A percentile compares a stretch with the other conserved stretches of the same genome.
Evolutionary conservation across 441 rosid genomes (phyloP).

Genomic region (Gossypium schwendimanii): DNA sequence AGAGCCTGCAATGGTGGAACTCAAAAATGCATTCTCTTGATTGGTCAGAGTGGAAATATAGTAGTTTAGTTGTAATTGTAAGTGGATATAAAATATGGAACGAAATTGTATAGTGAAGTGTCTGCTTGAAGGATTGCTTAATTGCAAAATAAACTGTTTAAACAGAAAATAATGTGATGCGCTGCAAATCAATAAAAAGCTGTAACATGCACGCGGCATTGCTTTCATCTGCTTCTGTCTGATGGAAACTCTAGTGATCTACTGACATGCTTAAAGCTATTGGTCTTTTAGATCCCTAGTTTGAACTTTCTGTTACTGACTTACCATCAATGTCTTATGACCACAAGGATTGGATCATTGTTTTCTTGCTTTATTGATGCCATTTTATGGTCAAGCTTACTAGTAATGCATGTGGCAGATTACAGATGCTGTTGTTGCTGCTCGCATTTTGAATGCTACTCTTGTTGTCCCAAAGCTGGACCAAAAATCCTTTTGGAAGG

Average conservation of each 20-base stretch:
- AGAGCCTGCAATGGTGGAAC: not conserved
- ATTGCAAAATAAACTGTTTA: not conserved
- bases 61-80: not conserved
- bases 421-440: constrained; percentile 93
- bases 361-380: not conserved
- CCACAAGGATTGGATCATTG: not conserved
- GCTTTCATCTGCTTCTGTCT: not conserved
- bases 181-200: not conserved
- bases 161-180: not conserved
- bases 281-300: not conserved
- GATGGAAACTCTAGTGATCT: constrained; percentile 2
- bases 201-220: not conserved
- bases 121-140: not conserved
- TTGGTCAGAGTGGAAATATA: not conserved
- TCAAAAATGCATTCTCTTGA: not conserved
- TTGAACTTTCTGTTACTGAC: not conserved
- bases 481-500: constrained; percentile 96
- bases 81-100: not conserved
- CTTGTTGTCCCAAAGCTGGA: constrained; percentile 94
- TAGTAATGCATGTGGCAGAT: constrained; percentile 46
- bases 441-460: constrained; percentile 84
- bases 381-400: constrained; percentile 21
- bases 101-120: not conserved
- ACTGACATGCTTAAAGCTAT: not conserved
- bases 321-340: not conserved